Conservation (phyloP, 257 asterid species). For the Ligustrum vulgare region DNA sequence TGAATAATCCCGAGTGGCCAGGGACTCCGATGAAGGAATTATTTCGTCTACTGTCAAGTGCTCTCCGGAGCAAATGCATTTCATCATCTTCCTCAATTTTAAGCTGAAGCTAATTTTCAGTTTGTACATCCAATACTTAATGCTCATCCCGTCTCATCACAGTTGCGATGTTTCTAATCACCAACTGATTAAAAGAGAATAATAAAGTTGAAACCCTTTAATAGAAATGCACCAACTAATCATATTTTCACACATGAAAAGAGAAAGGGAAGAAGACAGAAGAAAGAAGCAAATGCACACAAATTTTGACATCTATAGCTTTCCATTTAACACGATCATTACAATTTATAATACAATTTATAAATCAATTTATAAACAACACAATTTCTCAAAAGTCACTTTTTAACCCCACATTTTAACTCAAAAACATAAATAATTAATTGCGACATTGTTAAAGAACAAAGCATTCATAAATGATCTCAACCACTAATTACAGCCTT, state of each 20-base stretch:
- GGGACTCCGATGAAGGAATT: slow-evolving; percentile 80
- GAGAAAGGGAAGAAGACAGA: neutral
- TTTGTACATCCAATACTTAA: slow-evolving; percentile 70
- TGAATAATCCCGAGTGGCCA: slow-evolving; percentile 93
- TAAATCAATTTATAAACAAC: no score
- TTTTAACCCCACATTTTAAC: no score
- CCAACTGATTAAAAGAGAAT: slow-evolving; percentile 8
- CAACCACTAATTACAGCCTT: slow-evolving; percentile 20
- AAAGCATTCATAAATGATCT: neutral
- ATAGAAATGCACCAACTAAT: neutral
- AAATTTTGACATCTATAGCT: neutral
- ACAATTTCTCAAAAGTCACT: no score
- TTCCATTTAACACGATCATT: neutral
- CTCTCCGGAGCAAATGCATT: slow-evolving; percentile 95
- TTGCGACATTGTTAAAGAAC: no score
- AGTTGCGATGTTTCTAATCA: slow-evolving; percentile 33
- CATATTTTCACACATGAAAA: neutral
- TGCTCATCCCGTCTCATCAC: slow-evolving; percentile 74
- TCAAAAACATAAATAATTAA: no score
- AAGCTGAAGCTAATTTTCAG: slow-evolving; percentile 43
- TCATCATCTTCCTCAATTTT: slow-evolving; percentile 78
- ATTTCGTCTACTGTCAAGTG: slow-evolving; percentile 64
- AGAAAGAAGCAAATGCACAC: slow-evolving; percentile 4
- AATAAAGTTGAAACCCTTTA: neutral
- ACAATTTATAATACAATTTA: no score